Conservation (phyloP, 352 stramenopile genomes). For the Phytophthora boehmeriae region DNA sequence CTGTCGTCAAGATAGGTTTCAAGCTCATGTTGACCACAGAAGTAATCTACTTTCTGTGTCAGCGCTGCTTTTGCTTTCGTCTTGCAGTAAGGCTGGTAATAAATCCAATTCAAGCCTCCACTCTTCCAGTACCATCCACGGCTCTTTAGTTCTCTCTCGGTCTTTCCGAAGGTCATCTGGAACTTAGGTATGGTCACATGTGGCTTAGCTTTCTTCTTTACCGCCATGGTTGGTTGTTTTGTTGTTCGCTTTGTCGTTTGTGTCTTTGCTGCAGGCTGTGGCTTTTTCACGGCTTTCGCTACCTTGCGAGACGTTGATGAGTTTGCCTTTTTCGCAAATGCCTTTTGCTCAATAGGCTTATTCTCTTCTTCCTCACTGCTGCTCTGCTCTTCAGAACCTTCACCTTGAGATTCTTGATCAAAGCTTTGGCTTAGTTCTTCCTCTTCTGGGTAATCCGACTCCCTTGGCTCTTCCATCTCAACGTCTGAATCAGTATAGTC, state of each 20-base stretch:
- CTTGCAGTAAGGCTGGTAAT: constrained; percentile 61
- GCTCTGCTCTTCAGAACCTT: constrained; percentile 12
- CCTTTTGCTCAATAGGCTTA: constrained; percentile 7
- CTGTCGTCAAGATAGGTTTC: constrained; percentile 47
- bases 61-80: constrained; percentile 33
- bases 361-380: constrained; percentile 24
- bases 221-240: constrained; percentile 11
- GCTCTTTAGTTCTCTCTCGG: constrained; percentile 57
- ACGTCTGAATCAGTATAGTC: constrained; percentile 23
- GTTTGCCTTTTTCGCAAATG: constrained; percentile 16
- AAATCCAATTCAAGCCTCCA: constrained; percentile 45
- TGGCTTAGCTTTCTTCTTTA: constrained; percentile 22
- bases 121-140: constrained; percentile 76
- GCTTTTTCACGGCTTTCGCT: background rate
- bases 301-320: background rate
- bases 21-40: constrained; percentile 46
- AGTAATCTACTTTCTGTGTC: constrained; percentile 48
- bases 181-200: constrained; percentile 50
- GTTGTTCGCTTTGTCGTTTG: constrained; percentile 11
- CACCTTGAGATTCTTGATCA: constrained; percentile 11
- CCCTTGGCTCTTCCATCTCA: constrained; percentile 34
- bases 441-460: constrained; percentile 25
- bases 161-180: constrained; percentile 61
- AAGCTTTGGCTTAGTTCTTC: constrained; percentile 7
- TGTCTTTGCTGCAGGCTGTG: background rate